A percentile compares a stretch with the other conserved stretches of the same genome.
phyloP scores from a whole-genome alignment of 2,329 filamentous ascomycete genomes.

The Trichoderma semiorbis region DNA sequence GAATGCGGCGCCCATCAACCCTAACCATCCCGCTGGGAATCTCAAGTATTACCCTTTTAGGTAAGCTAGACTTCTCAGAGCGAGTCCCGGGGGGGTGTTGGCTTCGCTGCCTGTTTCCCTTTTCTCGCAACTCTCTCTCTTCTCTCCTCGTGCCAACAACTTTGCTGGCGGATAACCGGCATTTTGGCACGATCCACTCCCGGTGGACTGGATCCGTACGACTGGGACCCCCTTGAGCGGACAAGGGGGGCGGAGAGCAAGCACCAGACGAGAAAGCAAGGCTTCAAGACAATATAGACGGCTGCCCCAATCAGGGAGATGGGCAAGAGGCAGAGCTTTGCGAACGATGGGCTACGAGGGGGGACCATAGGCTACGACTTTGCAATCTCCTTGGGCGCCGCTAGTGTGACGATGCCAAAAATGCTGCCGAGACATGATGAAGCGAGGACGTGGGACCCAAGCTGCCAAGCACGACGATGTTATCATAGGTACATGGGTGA shows the following conservation, averaged over 20 bases:
- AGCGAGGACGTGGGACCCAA: background rate
- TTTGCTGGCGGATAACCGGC: slow-evolving; percentile 17
- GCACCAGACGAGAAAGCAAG: background rate
- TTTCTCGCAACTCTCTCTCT: background rate
- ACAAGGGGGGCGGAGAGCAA: background rate
- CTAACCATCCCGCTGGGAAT: slow-evolving; percentile 7
- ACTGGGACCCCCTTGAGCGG: slow-evolving; percentile 4
- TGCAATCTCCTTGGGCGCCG: background rate
- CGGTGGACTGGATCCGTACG: slow-evolving; percentile 13
- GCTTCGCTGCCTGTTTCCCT: background rate
- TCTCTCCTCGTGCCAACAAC: background rate
- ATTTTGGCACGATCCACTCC: slow-evolving; percentile 13
- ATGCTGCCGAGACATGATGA: background rate
- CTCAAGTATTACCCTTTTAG: slow-evolving; percentile 2
- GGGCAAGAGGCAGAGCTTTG: background rate
- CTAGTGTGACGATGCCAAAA: background rate
- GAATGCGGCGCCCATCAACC: slow-evolving; percentile 8
- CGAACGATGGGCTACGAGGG: background rate
- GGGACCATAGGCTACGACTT: background rate
- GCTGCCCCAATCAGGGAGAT: background rate
- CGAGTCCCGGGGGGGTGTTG: background rate
- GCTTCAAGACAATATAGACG: background rate
- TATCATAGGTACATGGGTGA: background rate
- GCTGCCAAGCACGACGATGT: background rate
- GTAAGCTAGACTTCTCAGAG: background rate